A percentile compares a stretch with the other conserved stretches of the same genome.
These are phyloP conservation scores for Cryomyces minteri DNA, from an alignment of 495 filamentous ascomycete species.

Conservation along the genomic window DNA sequence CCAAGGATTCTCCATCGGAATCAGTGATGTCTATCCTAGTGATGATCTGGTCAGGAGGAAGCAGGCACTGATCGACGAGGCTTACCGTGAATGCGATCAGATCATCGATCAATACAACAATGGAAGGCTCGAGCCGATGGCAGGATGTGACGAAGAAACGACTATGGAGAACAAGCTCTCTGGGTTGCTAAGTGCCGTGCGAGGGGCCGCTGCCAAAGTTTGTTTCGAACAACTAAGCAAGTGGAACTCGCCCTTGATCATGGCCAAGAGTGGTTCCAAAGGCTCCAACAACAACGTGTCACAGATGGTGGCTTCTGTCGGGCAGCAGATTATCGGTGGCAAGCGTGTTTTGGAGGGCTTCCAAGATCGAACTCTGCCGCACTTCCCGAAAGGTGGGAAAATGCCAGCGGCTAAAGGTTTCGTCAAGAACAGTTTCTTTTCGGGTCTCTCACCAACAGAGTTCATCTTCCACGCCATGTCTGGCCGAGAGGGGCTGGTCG, in stretches of 20 bases:
- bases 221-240: constrained; percentile 80
- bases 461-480: constrained; percentile 98
- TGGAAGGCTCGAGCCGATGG: constrained; percentile 60
- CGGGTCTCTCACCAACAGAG: constrained; percentile 72
- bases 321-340: constrained; percentile 91
- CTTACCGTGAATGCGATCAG: constrained; percentile 66
- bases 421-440: constrained; percentile 93
- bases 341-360: constrained; percentile 91
- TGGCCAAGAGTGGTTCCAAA: constrained; percentile 95
- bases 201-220: constrained; percentile 74
- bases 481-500: constrained; percentile 93
- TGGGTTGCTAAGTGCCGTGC: constrained; percentile 77
- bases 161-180: constrained; percentile 85
- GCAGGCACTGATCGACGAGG: constrained; percentile 51
- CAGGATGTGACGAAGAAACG: constrained; percentile 78
- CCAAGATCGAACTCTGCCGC: constrained; percentile 83
- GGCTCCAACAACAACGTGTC: constrained; percentile 95
- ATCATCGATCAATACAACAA: constrained; percentile 65
- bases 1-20: constrained; percentile 90
- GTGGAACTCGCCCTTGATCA: constrained; percentile 86
- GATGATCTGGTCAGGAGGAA: constrained; percentile 48
- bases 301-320: constrained; percentile 95
- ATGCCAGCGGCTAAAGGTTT: constrained; percentile 91
- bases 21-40: constrained; percentile 80
- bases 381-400: constrained; percentile 84